Conservation (phyloP, 805 yeast species). For the Sungouiella thailandica region DNA sequence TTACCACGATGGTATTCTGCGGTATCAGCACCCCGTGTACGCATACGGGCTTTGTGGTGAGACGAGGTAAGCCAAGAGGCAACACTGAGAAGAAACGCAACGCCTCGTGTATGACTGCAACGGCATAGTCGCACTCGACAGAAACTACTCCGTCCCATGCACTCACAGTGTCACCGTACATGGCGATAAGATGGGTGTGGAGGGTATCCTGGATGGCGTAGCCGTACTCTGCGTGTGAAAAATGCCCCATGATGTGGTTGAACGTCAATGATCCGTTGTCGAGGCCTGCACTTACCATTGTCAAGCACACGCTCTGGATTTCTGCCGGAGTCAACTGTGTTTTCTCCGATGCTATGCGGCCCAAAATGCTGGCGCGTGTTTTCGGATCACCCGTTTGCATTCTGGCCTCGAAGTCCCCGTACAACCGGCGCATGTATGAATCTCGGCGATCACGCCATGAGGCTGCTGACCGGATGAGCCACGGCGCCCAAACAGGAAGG, state of each 20-base stretch:
- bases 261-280: constrained; percentile 67
- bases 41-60: constrained; percentile 47
- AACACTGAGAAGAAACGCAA: constrained; percentile 59
- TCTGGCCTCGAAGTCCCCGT: constrained; percentile 8
- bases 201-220: constrained; percentile 42
- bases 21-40: constrained; percentile 46
- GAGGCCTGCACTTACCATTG: constrained; percentile 76
- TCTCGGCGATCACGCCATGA: constrained; percentile 39
- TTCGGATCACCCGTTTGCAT: constrained; percentile 18
- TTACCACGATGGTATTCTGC: constrained; percentile 46
- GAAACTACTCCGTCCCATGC: constrained; percentile 28
- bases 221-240: constrained; percentile 41
- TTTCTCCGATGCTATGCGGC: constrained; percentile 13
- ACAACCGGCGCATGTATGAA: constrained; percentile 42
- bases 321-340: constrained; percentile 27
- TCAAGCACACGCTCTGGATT: constrained; percentile 56
- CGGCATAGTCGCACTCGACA: constrained; percentile 42
- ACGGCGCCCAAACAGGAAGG: constrained; percentile 36
- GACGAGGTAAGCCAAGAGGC: constrained; percentile 63
- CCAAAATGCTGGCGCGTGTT: constrained; percentile 28
- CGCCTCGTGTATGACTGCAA: constrained; percentile 60
- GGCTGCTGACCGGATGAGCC: constrained; percentile 11
- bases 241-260: constrained; percentile 55
- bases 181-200: constrained; percentile 10
- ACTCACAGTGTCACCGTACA: constrained; percentile 1